Evolutionary conservation across 352 stramenopile species (phyloP).

Genomic region (Pythium dissimile): DNA sequence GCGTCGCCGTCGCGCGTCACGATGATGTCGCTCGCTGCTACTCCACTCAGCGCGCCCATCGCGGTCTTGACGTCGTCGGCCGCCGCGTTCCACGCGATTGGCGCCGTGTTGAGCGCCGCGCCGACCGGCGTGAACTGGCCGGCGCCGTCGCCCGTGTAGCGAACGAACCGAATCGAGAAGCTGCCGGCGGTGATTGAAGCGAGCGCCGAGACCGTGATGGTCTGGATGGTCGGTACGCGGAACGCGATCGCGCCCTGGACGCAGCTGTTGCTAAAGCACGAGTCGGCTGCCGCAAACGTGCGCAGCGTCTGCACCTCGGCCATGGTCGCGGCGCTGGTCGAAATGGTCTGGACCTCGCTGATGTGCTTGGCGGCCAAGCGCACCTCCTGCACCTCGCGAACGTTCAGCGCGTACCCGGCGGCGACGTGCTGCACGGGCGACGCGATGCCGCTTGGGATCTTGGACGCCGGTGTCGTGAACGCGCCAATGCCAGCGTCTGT

Average conservation of each 20-base stretch:
- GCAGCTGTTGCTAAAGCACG: constrained; percentile 46
- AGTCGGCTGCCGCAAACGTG: constrained; percentile 40
- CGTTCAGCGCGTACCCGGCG: constrained; percentile 53
- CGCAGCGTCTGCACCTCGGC: constrained; percentile 70
- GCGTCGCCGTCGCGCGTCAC: constrained; percentile 74
- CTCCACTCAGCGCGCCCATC: constrained; percentile 29
- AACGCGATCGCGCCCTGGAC: constrained; percentile 58
- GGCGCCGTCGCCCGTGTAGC: constrained; percentile 22
- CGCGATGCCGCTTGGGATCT: constrained; percentile 47
- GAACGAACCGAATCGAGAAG: constrained; percentile 44
- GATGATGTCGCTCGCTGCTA: constrained; percentile 48
- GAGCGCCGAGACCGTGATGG: constrained; percentile 49
- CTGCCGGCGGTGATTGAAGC: constrained; percentile 48
- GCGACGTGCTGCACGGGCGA: constrained; percentile 47
- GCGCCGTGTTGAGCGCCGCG: constrained; percentile 6
- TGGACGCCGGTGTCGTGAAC: constrained; percentile 34
- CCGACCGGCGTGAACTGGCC: constrained; percentile 33
- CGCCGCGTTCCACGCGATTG: constrained; percentile 42
- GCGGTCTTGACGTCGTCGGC: constrained; percentile 29
- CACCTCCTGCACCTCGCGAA: constrained; percentile 66
- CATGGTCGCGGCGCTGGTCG: constrained; percentile 54
- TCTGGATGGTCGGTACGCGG: constrained; percentile 70
- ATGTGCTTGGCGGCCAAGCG: constrained; percentile 61
- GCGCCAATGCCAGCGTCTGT: constrained; percentile 52
- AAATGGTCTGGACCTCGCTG: constrained; percentile 65